Base-by-base conservation (phyloP, 148 eudicot genomes). In the Chenopodium suecicum region DNA sequence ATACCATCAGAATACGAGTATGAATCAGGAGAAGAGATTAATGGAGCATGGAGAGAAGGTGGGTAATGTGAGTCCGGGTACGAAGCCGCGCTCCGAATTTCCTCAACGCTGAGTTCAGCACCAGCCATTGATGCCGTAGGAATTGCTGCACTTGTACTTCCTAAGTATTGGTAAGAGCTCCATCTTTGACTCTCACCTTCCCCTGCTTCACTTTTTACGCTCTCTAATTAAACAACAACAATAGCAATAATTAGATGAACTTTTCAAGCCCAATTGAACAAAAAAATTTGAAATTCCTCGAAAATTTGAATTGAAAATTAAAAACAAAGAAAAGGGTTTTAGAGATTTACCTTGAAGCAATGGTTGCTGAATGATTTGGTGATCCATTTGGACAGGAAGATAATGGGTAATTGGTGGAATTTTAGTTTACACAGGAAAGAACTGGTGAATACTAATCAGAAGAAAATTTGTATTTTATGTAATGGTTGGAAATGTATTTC, bases 21-120 rank as follows among this genome's bases (percentile, higher is more conserved):
- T 16, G 94, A 76, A 0, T 90, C 84, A 0, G 97, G 92, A 7
- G 92, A 85, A 74, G 88, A 78, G 76, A 94, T 71, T 80, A 94
- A 82, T 8, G 97, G 93, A 25, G 94, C 91, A 70, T 95, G 97
- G 0, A 95, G 90, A 69, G 94, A 91, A 41, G 99, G 92, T 6
- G 98, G 91, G 76, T 93, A 95, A 0, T 79, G 84, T 22, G 72
- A 56, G n/a, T 89, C 93, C 0, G 98, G 87, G 75, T 76, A 67
- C 10, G 92, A 83, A 14, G 93, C 86, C 17, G 93, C 96, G 1
- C 91, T 90, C 67, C 99, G 95, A 84, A 95, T 95, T 78, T 95
- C 98, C 37, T 90, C 95, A 11, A 89, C 94, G 84, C 92, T 95
- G 73, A 94, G 91, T 46, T 90, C 91, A 78, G 82, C 83, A 82